Conservation (phyloP, 345 rosid genomes). For the Linum usitatissimum region DNA sequence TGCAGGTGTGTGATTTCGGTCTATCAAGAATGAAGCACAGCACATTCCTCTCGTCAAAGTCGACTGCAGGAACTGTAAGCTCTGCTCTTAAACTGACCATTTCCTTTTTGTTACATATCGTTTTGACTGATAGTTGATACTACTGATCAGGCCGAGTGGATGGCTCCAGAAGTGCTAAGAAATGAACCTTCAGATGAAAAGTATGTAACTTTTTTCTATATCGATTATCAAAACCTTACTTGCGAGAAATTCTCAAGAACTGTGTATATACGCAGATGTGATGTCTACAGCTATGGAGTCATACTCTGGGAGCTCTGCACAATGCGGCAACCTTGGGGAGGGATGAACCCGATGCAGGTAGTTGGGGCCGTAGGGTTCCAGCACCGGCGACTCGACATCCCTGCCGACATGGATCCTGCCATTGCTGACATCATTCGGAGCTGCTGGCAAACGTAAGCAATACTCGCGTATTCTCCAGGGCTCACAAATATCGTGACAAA, state of each 20-base stretch:
- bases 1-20: conserved; percentile 71
- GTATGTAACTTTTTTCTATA: conserved; percentile 26
- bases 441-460: conserved; percentile 91
- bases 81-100: conserved; percentile 5
- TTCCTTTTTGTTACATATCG: neutral
- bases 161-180: conserved; percentile 97
- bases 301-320: conserved; percentile 92
- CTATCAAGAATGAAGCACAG: conserved; percentile 85
- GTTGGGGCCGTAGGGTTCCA: conserved; percentile 98
- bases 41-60: conserved; percentile 86
- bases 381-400: conserved; percentile 84
- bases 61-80: conserved; percentile 94
- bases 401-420: conserved; percentile 49
- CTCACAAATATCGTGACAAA: no score
- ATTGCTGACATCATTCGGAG: conserved; percentile 63
- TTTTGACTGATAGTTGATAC: conserved; percentile 9
- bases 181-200: conserved; percentile 95
- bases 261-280: conserved; percentile 64
- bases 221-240: neutral
- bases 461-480: no score
- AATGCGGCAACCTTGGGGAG: conserved; percentile 85
- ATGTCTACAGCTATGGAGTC: conserved; percentile 90
- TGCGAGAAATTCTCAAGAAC: neutral
- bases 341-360: conserved; percentile 99
- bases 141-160: conserved; percentile 82